phyloP scores from a whole-genome alignment of 1,284 basidiomycete species.

The Leccinum ponderosum region DNA sequence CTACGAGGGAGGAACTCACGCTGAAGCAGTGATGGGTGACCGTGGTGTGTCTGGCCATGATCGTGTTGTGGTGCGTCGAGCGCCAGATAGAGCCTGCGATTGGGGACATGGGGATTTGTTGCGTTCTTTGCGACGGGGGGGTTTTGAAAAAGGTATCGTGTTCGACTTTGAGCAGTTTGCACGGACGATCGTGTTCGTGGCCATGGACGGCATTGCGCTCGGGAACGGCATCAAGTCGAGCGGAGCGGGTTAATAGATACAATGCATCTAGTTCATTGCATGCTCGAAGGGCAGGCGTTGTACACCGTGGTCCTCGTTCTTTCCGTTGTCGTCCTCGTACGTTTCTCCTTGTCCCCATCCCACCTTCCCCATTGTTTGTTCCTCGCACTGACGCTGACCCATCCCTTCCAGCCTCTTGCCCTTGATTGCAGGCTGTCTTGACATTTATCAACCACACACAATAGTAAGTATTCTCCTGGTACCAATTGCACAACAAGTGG shows the following conservation, averaged over 20 bases:
- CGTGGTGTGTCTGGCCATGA: background rate
- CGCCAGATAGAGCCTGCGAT: background rate
- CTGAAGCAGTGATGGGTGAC: too few species aligned
- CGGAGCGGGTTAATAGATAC: conserved; percentile 71
- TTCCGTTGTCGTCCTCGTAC: conserved; percentile 71
- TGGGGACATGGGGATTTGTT: too few species aligned
- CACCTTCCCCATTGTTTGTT: background rate
- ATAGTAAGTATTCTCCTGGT: conserved; percentile 96
- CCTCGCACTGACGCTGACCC: conserved; percentile 6
- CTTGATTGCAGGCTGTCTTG: conserved; percentile 60
- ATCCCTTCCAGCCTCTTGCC: background rate
- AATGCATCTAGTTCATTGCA: conserved; percentile 68
- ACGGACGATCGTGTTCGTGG: conserved; percentile 83
- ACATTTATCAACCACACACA: conserved; percentile 96
- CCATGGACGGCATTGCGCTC: conserved; percentile 99
- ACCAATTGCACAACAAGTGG: conserved; percentile 85
- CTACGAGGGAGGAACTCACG: too few species aligned
- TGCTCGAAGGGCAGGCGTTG: conserved; percentile 72
- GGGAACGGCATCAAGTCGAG: conserved; percentile 95
- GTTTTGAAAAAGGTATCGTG: too few species aligned
- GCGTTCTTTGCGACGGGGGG: too few species aligned
- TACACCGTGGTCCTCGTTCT: conserved; percentile 87
- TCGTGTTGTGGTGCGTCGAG: background rate
- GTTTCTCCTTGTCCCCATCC: conserved; percentile 33
- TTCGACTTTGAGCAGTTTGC: background rate